These are phyloP conservation scores for Liquidambar formosana DNA, from an alignment of 164 flowering plant species.

Conservation along the genomic window DNA sequence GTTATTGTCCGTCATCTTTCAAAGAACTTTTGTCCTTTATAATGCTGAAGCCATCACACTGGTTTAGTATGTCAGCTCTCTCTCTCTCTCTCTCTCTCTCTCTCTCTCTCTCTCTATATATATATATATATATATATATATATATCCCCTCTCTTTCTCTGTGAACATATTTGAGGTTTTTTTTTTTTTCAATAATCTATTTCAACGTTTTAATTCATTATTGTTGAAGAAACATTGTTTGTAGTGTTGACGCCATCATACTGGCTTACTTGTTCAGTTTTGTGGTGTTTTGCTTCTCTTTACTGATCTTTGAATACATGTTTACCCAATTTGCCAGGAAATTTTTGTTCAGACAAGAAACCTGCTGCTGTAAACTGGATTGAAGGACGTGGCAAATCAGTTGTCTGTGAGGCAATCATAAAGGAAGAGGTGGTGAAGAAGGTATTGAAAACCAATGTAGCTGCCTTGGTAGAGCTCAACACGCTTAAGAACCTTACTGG, in stretches of 20 bases:
- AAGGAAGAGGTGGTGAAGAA: constrained; percentile 72
- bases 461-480: constrained; percentile 89
- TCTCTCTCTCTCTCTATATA: no score
- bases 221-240: not conserved
- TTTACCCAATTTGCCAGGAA: constrained; percentile 39
- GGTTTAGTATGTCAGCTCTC: no score
- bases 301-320: not conserved
- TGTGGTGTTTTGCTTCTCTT: not conserved
- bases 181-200: no score
- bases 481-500: constrained; percentile 82
- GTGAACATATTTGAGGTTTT: no score
- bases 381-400: constrained; percentile 86
- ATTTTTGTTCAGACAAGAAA: constrained; percentile 82
- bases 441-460: constrained; percentile 71
- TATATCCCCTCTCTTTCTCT: no score
- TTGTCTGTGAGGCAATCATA: constrained; percentile 80
- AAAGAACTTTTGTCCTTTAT: no score
- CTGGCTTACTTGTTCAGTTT: not conserved
- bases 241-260: not conserved
- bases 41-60: no score
- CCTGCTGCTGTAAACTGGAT: constrained; percentile 92
- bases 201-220: not conserved
- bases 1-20: no score
- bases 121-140: no score
- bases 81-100: no score